Conservation (phyloP, 1,284 basidiomycete species). For the Ceratobasidium sp. region DNA sequence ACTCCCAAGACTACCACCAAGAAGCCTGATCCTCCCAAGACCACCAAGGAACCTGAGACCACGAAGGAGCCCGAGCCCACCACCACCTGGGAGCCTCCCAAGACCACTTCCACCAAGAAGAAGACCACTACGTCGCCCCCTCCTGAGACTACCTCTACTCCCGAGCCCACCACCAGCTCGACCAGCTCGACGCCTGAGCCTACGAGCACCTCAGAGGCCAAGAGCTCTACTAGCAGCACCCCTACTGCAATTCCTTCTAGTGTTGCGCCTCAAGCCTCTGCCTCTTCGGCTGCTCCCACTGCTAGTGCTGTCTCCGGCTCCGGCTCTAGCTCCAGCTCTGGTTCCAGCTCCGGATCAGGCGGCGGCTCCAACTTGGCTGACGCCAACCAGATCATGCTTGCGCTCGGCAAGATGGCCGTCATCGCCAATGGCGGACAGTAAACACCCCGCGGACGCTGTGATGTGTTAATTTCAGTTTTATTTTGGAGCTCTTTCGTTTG, state of each 20-base stretch:
- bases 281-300: constrained; percentile 9
- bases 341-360: neutral
- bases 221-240: constrained; percentile 19
- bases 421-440: constrained; percentile 3
- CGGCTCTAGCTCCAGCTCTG: constrained; percentile 15
- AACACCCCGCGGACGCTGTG: neutral
- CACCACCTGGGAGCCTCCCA: neutral
- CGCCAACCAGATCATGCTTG: constrained; percentile 39
- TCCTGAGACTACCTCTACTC: constrained; percentile 22
- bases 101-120: constrained; percentile 13
- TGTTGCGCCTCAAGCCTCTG: constrained; percentile 1
- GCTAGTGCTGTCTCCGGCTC: constrained; percentile 16
- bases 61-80: constrained; percentile 25
- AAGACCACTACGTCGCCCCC: constrained; percentile 12
- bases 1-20: constrained; percentile 28
- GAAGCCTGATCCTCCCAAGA: constrained; percentile 18
- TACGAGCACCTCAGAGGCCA: constrained; percentile 30
- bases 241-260: constrained; percentile 3
- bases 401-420: constrained; percentile 29
- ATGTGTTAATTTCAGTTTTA: neutral
- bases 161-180: constrained; percentile 15
- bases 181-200: constrained; percentile 33
- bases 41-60: constrained; percentile 29
- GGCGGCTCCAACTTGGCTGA: constrained; percentile 30
- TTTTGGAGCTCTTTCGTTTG: neutral